phyloP scores from a whole-genome alignment of 2,329 filamentous ascomycete species.

The Ascochyta fabae region DNA sequence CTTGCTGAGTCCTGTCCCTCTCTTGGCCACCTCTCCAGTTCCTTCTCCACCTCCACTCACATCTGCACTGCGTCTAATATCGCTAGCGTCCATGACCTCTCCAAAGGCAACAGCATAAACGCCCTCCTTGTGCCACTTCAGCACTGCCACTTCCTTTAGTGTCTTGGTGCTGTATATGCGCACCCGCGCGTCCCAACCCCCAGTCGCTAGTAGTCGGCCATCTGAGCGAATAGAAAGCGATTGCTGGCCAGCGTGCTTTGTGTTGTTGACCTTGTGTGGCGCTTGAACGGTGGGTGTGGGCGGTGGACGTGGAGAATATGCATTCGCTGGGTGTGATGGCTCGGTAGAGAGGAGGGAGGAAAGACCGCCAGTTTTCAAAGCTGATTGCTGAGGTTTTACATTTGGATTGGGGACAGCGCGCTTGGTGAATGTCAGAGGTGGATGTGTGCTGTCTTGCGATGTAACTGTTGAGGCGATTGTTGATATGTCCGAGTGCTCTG shows the following conservation, averaged over 20 bases:
- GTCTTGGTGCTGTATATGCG: constrained; percentile 82
- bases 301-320: constrained; percentile 4
- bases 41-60: not conserved
- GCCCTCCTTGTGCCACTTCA: constrained; percentile 93
- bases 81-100: constrained; percentile 38
- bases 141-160: constrained; percentile 84
- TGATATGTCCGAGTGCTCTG: not conserved
- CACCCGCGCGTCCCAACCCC: constrained; percentile 86
- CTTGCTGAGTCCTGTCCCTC: constrained; percentile 27
- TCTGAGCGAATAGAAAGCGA: constrained; percentile 78
- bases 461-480: not conserved
- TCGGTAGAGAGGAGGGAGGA: constrained; percentile 35
- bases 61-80: not conserved
- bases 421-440: constrained; percentile 28
- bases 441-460: not conserved
- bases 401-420: constrained; percentile 9
- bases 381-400: not conserved
- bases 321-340: not conserved
- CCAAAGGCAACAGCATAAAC: constrained; percentile 83
- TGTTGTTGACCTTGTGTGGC: constrained; percentile 68
- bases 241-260: constrained; percentile 91
- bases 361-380: constrained; percentile 19
- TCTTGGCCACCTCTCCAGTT: constrained; percentile 3
- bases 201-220: constrained; percentile 83
- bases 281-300: constrained; percentile 48